Conservation (phyloP, 2,329 filamentous ascomycete species). For the Aureobasidium sp. region DNA sequence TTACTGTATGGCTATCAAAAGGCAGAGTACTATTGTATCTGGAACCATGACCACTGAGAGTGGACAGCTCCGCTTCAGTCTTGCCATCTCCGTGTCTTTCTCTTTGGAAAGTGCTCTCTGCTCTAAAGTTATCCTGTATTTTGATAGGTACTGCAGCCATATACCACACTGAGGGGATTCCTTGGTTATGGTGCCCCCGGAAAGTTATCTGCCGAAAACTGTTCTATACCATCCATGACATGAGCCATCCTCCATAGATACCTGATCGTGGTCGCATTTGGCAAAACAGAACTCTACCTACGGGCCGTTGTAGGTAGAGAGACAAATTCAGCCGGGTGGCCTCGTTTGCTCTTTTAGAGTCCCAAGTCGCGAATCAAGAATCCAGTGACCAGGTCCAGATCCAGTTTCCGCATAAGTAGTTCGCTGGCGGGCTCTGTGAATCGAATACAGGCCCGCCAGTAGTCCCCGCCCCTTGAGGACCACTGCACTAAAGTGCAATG, state of each 20-base stretch:
- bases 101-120: not conserved
- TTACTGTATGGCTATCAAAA: not conserved
- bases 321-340: not conserved
- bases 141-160: not conserved
- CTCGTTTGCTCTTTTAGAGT: not conserved
- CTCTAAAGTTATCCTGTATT: not conserved
- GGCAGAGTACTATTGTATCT: not conserved
- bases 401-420: not conserved
- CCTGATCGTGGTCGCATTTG: not conserved
- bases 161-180: not conserved
- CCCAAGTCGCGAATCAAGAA: not conserved
- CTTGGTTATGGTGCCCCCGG: not conserved
- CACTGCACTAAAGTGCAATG: not conserved
- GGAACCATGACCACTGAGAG: not conserved
- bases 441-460: not conserved
- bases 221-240: too few relatives aligned
- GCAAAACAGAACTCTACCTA: not conserved
- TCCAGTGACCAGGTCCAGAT: not conserved
- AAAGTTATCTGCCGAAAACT: too few relatives aligned
- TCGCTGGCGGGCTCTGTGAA: not conserved
- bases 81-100: not conserved
- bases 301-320: not conserved
- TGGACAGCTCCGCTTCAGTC: not conserved
- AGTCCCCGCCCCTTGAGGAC: not conserved
- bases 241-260: too few relatives aligned